Base-by-base conservation (phyloP, 768 basidiomycete genomes). In the Leccinum incarnatum region DNA sequence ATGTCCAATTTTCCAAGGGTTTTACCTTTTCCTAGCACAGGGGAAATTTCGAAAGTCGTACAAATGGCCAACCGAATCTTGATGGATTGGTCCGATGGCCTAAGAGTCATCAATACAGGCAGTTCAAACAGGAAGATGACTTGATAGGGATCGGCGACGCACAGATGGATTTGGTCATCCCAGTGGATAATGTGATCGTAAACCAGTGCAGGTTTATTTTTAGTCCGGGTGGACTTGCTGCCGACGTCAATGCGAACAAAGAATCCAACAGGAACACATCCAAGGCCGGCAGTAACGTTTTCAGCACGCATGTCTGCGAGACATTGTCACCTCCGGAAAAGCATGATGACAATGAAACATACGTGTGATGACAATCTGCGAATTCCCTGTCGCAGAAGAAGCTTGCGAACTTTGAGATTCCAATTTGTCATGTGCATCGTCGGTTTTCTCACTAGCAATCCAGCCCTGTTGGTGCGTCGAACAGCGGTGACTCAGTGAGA, bases 241-340 rank as follows among this genome's bases (percentile, higher is more conserved):
- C 4, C 11, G 8, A 59, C 42, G 48, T 63, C 21, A 9, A 66
- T 37, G 7, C 52, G 51, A 30, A 60, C 62, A 48, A 56, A 66
- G 37, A 66, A 66, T 2, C 57, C 59, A 9, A 60, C 36, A 15
- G 65, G 65, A 40, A 67, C 53, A 17, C 57, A 65, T 25, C 40
- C 47, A 42, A 66, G 55, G 29, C 36, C 25, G n/a, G 48, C n/a
- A 5, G 40, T 25, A 30, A 56, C 25, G 45, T 60, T 56, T 37
- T 59, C 56, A 37, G 50, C 65, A 19, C 56, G 65, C 0, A 66
- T 61, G 4, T 55, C 65, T 66, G 27, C 8, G 29, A 9, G 19
- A 40, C 1, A 6, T 30, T 27, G 30, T 57, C 29, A 54, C 4
- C 4, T 21, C 36, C 30, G n/a, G 1, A 19, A 19, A 36, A 15